These are phyloP conservation scores for Erodium moschatum DNA, from an alignment of 441 rosid species.

Conservation along the genomic window DNA sequence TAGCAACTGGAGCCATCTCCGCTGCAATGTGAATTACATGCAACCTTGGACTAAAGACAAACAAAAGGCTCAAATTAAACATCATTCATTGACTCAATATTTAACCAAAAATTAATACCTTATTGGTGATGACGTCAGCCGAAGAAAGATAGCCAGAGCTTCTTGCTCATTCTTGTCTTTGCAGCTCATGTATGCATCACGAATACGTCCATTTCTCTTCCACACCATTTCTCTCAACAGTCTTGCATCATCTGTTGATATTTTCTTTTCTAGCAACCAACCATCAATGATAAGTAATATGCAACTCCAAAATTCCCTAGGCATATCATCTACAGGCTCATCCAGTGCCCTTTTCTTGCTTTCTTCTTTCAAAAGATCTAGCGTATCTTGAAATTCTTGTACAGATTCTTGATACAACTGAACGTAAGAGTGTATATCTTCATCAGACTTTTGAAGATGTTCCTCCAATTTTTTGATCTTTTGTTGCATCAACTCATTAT, in stretches of 20 bases:
- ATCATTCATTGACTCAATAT: constrained; percentile 9
- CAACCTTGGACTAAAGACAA: constrained; percentile 68
- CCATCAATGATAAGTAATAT: constrained; percentile 78
- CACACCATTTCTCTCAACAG: constrained; percentile 67
- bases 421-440: constrained; percentile 65
- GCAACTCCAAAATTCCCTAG: constrained; percentile 82
- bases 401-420: constrained; percentile 81
- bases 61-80: constrained; percentile 30
- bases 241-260: constrained; percentile 51
- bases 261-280: constrained; percentile 84
- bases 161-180: constrained; percentile 64
- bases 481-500: constrained; percentile 73
- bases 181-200: constrained; percentile 54
- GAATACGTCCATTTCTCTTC: constrained; percentile 61
- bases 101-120: constrained; percentile 38
- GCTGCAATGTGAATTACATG: constrained; percentile 83
- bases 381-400: constrained; percentile 79
- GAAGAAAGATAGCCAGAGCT: constrained; percentile 51
- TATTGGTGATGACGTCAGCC: constrained; percentile 42
- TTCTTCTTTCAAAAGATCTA: constrained; percentile 63
- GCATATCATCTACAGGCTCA: constrained; percentile 69
- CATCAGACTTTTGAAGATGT: constrained; percentile 74
- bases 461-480: constrained; percentile 76
- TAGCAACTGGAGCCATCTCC: constrained; percentile 98
- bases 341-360: constrained; percentile 53